phyloP scores from a whole-genome alignment of 768 basidiomycete genomes.

The Terana coerulea region DNA sequence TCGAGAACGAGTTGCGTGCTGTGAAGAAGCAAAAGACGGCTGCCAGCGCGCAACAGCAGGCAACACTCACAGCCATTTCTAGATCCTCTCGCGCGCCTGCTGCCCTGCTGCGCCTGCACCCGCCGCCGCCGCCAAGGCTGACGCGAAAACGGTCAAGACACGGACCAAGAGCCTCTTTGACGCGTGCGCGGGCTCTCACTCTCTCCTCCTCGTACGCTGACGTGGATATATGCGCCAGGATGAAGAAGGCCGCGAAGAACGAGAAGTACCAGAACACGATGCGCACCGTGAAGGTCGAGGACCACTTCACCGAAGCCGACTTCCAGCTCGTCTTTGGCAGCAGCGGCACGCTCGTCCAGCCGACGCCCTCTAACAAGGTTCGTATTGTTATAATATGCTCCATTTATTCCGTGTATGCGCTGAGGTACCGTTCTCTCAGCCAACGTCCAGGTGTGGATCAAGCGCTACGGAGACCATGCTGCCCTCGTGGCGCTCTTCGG shows the following conservation, averaged over 20 bases:
- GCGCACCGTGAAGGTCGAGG: slow-evolving; percentile 10
- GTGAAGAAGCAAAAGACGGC: slow-evolving; percentile 11
- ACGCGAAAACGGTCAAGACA: slow-evolving; percentile 11
- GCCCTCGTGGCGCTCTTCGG: slow-evolving; percentile 9
- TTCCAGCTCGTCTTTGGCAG: slow-evolving; percentile 14
- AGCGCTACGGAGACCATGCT: neutral
- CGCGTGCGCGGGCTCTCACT: slow-evolving; percentile 1
- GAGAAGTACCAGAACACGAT: slow-evolving; percentile 8
- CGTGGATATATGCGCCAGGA: no score
- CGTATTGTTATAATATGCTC: neutral
- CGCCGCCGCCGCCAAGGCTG: slow-evolving; percentile 2
- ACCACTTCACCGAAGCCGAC: slow-evolving; percentile 11
- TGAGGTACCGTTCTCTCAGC: slow-evolving; percentile 1
- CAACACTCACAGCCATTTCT: neutral
- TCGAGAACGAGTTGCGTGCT: slow-evolving; percentile 12
- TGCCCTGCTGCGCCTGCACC: neutral
- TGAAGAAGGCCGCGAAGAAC: slow-evolving; percentile 13
- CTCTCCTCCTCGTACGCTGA: no score
- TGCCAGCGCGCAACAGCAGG: neutral
- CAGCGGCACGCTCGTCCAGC: slow-evolving; percentile 11
- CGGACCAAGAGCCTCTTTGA: slow-evolving; percentile 13
- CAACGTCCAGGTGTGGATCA: slow-evolving; percentile 12
- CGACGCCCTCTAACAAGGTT: slow-evolving; percentile 11
- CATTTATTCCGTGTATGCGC: neutral
- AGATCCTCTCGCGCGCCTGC: slow-evolving; percentile 2